Percentiles rank a stretch among this genome's conserved stretches.
These are phyloP conservation scores for Barbarea vulgaris DNA, from an alignment of 345 rosid genomes.

Conservation along the genomic window DNA sequence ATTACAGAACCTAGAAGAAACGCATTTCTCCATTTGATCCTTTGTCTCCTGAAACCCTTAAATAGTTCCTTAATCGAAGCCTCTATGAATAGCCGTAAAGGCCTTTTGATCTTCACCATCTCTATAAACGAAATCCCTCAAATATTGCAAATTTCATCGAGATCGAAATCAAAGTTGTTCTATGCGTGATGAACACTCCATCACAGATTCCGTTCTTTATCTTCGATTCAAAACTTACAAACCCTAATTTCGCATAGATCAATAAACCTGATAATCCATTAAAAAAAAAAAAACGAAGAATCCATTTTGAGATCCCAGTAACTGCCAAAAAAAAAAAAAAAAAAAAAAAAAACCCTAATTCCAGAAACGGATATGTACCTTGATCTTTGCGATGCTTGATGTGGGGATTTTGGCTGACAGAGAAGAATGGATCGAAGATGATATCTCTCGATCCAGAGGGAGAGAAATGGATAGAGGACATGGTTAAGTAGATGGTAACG, in stretches of 20 bases:
- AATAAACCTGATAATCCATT: conserved; percentile 15
- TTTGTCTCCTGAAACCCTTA: conserved; percentile 43
- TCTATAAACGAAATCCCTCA: neutral
- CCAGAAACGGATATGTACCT: conserved; percentile 11
- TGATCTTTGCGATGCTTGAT: conserved; percentile 28
- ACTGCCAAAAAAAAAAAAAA: neutral
- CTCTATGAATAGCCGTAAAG: conserved; percentile 26
- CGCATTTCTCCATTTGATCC: conserved; percentile 58
- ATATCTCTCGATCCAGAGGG: conserved; percentile 32
- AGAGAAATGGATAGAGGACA: neutral
- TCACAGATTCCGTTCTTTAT: neutral
- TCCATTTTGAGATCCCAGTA: conserved; percentile 15
- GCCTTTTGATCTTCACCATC: conserved; percentile 34
- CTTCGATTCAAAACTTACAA: conserved; percentile 9
- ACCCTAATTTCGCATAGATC: conserved; percentile 37
- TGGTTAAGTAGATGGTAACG: conserved; percentile 27
- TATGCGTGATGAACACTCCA: conserved; percentile 12
- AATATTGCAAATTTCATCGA: neutral
- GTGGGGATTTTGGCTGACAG: neutral
- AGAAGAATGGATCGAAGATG: conserved; percentile 32
- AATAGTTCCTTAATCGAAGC: conserved; percentile 47
- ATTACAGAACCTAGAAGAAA: conserved; percentile 51
- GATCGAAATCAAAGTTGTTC: neutral
- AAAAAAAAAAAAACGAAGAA: neutral
- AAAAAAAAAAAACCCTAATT: neutral